Base-by-base conservation (phyloP, 2,329 filamentous ascomycete species). In the Colletotrichum aenigma region DNA sequence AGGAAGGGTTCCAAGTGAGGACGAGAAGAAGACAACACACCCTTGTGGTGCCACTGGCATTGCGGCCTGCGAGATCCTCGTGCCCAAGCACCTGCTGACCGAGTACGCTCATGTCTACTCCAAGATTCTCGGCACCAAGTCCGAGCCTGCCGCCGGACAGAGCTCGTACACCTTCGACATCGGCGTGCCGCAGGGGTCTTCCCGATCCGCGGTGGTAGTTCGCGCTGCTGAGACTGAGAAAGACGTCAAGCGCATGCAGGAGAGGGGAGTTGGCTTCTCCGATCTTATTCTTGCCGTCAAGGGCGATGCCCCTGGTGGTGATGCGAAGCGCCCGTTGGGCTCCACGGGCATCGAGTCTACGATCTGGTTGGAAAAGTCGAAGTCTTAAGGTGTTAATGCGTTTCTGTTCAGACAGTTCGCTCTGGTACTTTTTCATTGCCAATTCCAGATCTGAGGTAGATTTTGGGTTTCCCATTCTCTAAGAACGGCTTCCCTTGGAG, bases 361-460 rank as follows among this genome's bases (percentile, higher is more conserved):
- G 43, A 52, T 52, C n/a, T 52, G 43, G 43, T 3, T 52, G n/a
- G 43, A 21, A 7, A 21, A 52, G 43, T 1, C 0, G 6, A 24
- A 52, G n/a, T 21, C n/a, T 13, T 52, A 13, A 13, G 7, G 12
- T 1, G 6, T 13, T 7, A 13, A 6, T 2, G 43, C 6, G n/a
- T 21, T 12, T 52, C n/a, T 52, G 10, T 6, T 52, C n/a, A 52
- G 43, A 12, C 43, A 52, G 43, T 21, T 21, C 12, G 43, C n/a
- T 24, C 10, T 2, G 6, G 10, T 52, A 21, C 12, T 21, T 43
- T 43, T 4, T 43, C n/a, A 18, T n/a, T 43, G 18, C 16, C 36
- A 10, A n/a, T 43, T 43, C 8, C 36, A 43, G 0, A 0, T 5
- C 36, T 43, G 0, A 0, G 8, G 18, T 4, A 18, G 8, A n/a